Conservation (phyloP, 805 yeast species). For the Yarrowia keelungensis region DNA sequence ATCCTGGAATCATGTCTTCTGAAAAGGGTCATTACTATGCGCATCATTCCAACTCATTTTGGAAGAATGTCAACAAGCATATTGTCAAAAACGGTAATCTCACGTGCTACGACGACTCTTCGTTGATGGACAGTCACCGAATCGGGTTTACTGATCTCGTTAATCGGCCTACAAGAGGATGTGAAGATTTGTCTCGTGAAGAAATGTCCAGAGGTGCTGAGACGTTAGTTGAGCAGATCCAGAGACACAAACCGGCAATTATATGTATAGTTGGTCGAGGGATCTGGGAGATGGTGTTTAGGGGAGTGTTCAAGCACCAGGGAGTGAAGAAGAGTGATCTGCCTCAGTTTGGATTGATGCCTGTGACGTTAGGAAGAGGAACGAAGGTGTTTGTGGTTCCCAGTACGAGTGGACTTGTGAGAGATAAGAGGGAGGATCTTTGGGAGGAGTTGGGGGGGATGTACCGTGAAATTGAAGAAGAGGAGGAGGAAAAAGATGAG, state of each 20-base stretch:
- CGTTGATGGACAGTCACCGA: conserved; percentile 53
- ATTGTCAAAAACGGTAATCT: conserved; percentile 53
- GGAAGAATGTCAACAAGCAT: conserved; percentile 64
- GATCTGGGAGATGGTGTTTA: conserved; percentile 68
- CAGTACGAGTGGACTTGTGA: conserved; percentile 73
- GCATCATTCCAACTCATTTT: conserved; percentile 69
- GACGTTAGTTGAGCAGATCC: conserved; percentile 57
- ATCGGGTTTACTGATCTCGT: conserved; percentile 79
- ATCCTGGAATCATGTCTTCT: conserved; percentile 73
- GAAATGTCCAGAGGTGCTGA: conserved; percentile 68
- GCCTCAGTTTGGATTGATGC: conserved; percentile 64
- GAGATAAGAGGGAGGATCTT: conserved; percentile 15
- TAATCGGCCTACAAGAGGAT: conserved; percentile 65
- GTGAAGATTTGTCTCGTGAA: conserved; percentile 57
- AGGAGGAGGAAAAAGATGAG: neutral
- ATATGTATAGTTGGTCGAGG: conserved; percentile 76
- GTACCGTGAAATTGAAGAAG: neutral
- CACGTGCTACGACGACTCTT: conserved; percentile 53
- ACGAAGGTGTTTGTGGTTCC: conserved; percentile 65
- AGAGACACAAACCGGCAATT: conserved; percentile 51
- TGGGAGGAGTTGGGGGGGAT: conserved; percentile 11
- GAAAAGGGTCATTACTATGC: conserved; percentile 73
- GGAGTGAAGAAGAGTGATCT: conserved; percentile 47
- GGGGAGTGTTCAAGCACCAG: conserved; percentile 47
- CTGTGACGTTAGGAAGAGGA: conserved; percentile 45